Conservation (phyloP, 2,329 filamentous ascomycete genomes). For the Ascochyta clinopodiicola region DNA sequence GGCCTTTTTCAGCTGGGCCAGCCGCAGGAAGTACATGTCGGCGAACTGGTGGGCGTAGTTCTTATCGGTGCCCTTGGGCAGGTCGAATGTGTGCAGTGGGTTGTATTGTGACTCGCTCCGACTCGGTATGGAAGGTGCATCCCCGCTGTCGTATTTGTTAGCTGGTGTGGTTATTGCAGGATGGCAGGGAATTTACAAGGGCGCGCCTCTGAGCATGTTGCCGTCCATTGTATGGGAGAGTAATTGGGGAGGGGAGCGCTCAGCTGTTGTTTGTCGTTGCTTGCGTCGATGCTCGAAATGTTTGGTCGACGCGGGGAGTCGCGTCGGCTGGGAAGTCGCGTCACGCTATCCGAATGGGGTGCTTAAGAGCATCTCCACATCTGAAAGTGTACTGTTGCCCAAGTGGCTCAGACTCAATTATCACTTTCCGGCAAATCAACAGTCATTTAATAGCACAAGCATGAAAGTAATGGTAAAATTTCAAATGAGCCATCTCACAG, state of each 20-base stretch:
- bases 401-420: too few relatives aligned
- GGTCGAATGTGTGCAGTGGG: slow-evolving; percentile 74
- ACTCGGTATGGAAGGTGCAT: slow-evolving; percentile 29
- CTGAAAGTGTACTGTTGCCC: not conserved
- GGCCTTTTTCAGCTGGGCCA: slow-evolving; percentile 83
- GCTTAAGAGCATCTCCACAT: not conserved
- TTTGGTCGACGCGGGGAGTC: slow-evolving; percentile 1
- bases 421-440: not conserved
- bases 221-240: slow-evolving; percentile 18
- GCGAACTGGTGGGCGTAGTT: slow-evolving; percentile 95
- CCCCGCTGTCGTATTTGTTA: slow-evolving; percentile 31
- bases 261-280: not conserved
- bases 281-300: not conserved
- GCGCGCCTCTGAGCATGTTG: slow-evolving; percentile 35
- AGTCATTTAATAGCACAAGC: too few relatives aligned
- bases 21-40: slow-evolving; percentile 95
- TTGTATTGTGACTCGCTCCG: slow-evolving; percentile 67
- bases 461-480: not conserved
- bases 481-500: not conserved
- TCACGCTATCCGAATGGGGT: slow-evolving; percentile 13
- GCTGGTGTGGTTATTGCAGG: not conserved
- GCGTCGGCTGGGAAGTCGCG: slow-evolving; percentile 11
- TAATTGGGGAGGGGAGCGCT: not conserved
- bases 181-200: slow-evolving; percentile 33
- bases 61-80: slow-evolving; percentile 67